Conservation (phyloP, 768 basidiomycete species). For the Suillus variegatus region DNA sequence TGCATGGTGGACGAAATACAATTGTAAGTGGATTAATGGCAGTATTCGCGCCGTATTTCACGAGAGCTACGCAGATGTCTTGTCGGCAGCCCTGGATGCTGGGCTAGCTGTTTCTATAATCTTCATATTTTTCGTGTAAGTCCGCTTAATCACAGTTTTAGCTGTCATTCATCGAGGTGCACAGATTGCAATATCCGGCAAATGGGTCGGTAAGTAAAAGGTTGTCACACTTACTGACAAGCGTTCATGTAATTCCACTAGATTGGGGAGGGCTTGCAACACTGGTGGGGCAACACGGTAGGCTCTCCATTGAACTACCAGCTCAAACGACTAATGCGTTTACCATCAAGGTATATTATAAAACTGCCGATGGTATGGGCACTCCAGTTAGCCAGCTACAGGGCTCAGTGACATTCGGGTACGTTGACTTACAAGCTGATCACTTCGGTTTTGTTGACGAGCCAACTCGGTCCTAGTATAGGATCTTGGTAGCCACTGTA, state of each 20-base stretch:
- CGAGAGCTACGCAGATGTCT: constrained; percentile 48
- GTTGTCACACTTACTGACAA: too few relatives aligned
- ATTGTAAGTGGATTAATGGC: constrained; percentile 45
- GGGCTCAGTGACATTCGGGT: constrained; percentile 25
- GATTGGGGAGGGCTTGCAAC: constrained; percentile 23
- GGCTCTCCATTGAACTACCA: neutral
- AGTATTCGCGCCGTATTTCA: too few relatives aligned
- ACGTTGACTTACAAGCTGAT: neutral
- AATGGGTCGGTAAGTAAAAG: constrained; percentile 22
- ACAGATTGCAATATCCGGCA: constrained; percentile 29
- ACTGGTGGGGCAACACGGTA: constrained; percentile 33
- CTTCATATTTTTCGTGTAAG: constrained; percentile 69
- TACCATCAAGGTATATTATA: constrained; percentile 22
- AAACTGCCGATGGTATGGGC: constrained; percentile 22
- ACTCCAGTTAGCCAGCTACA: constrained; percentile 28
- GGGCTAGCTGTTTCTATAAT: constrained; percentile 69
- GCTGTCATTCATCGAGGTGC: neutral
- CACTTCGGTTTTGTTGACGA: neutral
- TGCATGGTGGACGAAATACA: constrained; percentile 77
- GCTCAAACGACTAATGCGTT: too few relatives aligned
- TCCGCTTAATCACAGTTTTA: constrained; percentile 9
- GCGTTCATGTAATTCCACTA: constrained; percentile 4
- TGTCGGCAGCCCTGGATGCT: constrained; percentile 75
- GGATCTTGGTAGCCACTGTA: constrained; percentile 27
- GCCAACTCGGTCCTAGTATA: constrained; percentile 1